Evolutionary conservation across 257 asterid genomes (phyloP).

Genomic region (Jasminum sambac): DNA sequence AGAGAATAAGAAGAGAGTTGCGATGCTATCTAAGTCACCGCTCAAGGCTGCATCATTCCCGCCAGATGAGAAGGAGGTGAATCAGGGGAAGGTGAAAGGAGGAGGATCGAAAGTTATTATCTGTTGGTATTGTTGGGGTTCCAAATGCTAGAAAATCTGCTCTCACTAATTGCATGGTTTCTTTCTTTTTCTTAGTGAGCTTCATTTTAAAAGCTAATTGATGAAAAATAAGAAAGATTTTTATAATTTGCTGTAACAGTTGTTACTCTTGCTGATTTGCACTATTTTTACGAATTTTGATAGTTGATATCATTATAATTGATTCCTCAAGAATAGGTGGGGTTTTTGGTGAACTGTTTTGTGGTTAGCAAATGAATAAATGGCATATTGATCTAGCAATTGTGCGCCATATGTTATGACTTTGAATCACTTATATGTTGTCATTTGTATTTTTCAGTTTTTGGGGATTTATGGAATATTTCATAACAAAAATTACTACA

Average conservation of each 20-base stretch:
- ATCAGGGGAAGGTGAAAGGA: constrained; percentile 52
- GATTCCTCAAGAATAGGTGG: too few species aligned
- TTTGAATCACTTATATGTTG: too few species aligned
- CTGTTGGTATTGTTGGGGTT: constrained; percentile 90
- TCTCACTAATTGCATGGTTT: constrained; percentile 77
- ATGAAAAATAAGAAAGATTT: not conserved
- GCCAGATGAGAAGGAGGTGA: constrained; percentile 42
- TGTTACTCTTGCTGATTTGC: not conserved
- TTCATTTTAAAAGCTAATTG: not conserved
- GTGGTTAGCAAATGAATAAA: too few species aligned
- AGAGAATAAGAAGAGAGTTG: constrained; percentile 71
- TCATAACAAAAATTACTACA: too few species aligned
- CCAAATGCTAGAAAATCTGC: constrained; percentile 98
- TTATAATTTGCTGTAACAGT: not conserved
- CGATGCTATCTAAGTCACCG: constrained; percentile 49
- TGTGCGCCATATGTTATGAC: too few species aligned
- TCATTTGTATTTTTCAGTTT: too few species aligned
- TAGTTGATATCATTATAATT: too few species aligned
- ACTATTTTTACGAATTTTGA: too few species aligned
- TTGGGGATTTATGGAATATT: too few species aligned
- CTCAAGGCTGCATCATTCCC: constrained; percentile 44
- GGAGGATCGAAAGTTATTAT: constrained; percentile 85
- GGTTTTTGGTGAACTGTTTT: too few species aligned
- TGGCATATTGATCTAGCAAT: too few species aligned
- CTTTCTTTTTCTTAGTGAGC: not conserved